These are phyloP conservation scores for Xerocomellus chrysenteron DNA, from an alignment of 768 basidiomycete species.

Conservation along the genomic window DNA sequence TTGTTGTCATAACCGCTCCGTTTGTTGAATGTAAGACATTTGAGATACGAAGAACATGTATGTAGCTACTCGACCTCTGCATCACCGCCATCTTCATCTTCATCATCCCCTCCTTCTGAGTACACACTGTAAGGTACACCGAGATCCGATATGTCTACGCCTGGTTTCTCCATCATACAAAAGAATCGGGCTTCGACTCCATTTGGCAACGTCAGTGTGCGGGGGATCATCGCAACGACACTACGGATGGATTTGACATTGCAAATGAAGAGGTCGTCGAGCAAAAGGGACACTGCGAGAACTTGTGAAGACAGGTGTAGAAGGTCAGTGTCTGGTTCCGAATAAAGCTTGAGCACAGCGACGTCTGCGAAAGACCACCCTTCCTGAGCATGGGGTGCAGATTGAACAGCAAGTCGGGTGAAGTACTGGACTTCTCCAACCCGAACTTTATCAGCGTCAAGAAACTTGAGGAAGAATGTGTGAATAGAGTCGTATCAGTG, in stretches of 20 bases:
- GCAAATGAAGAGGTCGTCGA: slow-evolving; percentile 15
- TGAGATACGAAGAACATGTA: no score
- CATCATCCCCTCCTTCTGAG: neutral
- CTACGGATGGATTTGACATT: slow-evolving; percentile 16
- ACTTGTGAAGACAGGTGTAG: slow-evolving; percentile 5
- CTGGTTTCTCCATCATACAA: slow-evolving; percentile 32
- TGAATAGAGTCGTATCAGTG: neutral
- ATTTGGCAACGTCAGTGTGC: neutral
- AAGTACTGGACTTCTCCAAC: slow-evolving; percentile 25
- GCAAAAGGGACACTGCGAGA: slow-evolving; percentile 16
- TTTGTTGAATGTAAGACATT: no score
- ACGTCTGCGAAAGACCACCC: neutral
- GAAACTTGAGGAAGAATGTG: neutral
- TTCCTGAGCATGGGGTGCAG: neutral
- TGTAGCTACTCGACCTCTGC: no score
- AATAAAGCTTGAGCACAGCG: slow-evolving; percentile 15
- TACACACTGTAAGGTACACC: slow-evolving; percentile 2
- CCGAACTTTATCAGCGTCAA: neutral
- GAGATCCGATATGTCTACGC: slow-evolving; percentile 17
- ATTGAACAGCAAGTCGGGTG: neutral
- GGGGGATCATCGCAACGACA: slow-evolving; percentile 29
- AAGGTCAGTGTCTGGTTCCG: neutral
- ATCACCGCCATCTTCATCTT: no score
- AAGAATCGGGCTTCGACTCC: slow-evolving; percentile 8
- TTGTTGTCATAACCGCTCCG: no score